Conservation (phyloP, 495 filamentous ascomycete species). For the Aspergillus affinis region DNA sequence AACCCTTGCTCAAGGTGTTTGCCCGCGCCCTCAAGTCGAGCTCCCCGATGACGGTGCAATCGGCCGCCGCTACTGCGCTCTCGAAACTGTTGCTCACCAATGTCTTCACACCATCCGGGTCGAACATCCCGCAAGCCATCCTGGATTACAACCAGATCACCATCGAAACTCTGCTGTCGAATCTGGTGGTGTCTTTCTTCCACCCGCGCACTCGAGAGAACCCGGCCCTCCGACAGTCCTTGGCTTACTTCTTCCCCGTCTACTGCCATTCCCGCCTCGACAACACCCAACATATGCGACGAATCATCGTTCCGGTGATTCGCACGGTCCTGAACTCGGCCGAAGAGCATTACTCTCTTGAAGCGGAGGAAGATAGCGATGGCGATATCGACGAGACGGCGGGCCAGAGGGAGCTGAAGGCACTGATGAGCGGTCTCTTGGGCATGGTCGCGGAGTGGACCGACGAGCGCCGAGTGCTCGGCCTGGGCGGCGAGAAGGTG, state of each 20-base stretch:
- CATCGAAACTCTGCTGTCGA: constrained; percentile 71
- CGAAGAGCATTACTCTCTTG: constrained; percentile 50
- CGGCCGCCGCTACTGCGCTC: constrained; percentile 76
- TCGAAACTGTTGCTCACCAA: constrained; percentile 81
- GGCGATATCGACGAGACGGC: constrained; percentile 63
- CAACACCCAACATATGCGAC: constrained; percentile 78
- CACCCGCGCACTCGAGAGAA: constrained; percentile 82
- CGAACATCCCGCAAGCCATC: constrained; percentile 44
- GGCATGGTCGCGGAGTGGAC: constrained; percentile 93
- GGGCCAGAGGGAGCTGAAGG: constrained; percentile 79
- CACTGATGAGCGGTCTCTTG: constrained; percentile 68
- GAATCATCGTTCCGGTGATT: constrained; percentile 66
- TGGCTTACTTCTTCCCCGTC: constrained; percentile 94
- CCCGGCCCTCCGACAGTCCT: constrained; percentile 80
- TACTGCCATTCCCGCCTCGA: constrained; percentile 81
- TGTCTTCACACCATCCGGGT: constrained; percentile 43
- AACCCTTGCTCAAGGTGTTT: constrained; percentile 73
- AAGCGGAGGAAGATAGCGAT: constrained; percentile 54
- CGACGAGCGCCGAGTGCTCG: constrained; percentile 83
- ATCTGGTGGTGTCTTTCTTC: constrained; percentile 83
- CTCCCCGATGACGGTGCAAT: constrained; percentile 70
- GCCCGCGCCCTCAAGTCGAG: constrained; percentile 69
- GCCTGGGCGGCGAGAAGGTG: constrained; percentile 57
- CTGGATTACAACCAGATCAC: constrained; percentile 45
- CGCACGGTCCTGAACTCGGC: constrained; percentile 56